A percentile compares a stretch with the other conserved stretches of the same genome.
These are phyloP conservation scores for Tylopilus vinaceipallidus DNA, from an alignment of 768 basidiomycete genomes.

Conservation along the genomic window DNA sequence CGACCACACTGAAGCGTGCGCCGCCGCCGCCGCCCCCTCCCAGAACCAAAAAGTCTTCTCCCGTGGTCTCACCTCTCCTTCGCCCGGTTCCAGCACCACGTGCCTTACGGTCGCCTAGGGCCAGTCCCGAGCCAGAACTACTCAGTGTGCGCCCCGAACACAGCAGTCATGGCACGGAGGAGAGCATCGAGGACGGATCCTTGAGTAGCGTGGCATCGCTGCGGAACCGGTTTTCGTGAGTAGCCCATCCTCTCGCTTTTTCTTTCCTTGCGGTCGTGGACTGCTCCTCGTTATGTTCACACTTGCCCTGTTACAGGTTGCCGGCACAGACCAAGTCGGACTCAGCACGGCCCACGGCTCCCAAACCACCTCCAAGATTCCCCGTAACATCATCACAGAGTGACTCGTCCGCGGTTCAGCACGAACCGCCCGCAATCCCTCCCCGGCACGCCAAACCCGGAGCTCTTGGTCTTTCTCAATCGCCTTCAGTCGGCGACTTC, in stretches of 20 bases:
- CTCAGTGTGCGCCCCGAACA: background rate
- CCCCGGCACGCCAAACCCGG: constrained; percentile 16
- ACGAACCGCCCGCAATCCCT: constrained; percentile 12
- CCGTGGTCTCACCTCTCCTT: constrained; percentile 47
- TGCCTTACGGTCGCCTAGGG: constrained; percentile 16
- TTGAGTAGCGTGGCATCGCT: constrained; percentile 39
- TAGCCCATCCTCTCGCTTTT: constrained; percentile 14
- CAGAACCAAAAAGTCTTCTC: constrained; percentile 37
- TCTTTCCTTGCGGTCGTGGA: background rate
- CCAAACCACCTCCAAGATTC: constrained; percentile 15
- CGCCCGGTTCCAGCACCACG: constrained; percentile 47
- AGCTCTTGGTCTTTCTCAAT: constrained; percentile 3
- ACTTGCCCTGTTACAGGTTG: constrained; percentile 13
- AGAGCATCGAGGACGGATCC: constrained; percentile 14
- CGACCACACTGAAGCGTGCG: constrained; percentile 40
- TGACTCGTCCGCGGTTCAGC: constrained; percentile 16
- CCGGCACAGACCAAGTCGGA: constrained; percentile 4
- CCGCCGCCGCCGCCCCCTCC: constrained; percentile 59
- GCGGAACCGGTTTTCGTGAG: constrained; percentile 49
- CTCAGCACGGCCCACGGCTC: constrained; percentile 18
- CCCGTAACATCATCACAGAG: constrained; percentile 19
- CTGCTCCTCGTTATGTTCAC: background rate
- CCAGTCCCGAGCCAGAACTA: constrained; percentile 20
- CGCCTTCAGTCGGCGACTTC: constrained; percentile 1
- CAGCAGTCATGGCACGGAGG: constrained; percentile 3